Evolutionary conservation across 257 asterid genomes (phyloP).

Genomic region (Gynochthodes officinalis): DNA sequence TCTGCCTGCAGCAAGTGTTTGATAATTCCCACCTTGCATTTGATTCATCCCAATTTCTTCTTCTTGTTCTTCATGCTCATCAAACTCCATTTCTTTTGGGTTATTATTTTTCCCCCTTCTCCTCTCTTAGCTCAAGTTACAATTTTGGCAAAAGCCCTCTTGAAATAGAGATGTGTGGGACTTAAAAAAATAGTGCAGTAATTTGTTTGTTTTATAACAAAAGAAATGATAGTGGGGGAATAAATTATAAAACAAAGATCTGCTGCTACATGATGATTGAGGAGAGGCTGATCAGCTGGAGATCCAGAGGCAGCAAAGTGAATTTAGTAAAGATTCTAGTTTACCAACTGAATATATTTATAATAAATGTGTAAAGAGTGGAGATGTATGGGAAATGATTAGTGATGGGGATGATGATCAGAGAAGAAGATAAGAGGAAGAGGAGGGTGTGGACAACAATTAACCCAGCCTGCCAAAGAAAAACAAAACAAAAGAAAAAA

Average conservation of each 20-base stretch:
- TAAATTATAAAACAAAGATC: constrained; percentile 10
- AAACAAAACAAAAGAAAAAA: not conserved
- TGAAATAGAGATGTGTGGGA: not conserved
- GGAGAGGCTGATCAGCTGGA: constrained; percentile 10
- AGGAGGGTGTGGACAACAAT: constrained; percentile 50
- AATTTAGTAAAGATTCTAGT: not conserved
- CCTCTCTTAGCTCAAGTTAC: not conserved
- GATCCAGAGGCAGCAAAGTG: constrained; percentile 15
- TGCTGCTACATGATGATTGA: constrained; percentile 21
- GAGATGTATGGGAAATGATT: constrained; percentile 12
- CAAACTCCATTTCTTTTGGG: constrained; percentile 32
- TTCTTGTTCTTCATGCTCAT: constrained; percentile 37
- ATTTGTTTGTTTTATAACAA: not conserved
- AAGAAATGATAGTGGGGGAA: not conserved
- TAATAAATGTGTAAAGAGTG: not conserved
- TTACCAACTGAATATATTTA: constrained; percentile 4
- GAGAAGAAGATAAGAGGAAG: constrained; percentile 41
- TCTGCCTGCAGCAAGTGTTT: constrained; percentile 2
- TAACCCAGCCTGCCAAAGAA: constrained; percentile 24
- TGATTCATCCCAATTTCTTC: constrained; percentile 23
- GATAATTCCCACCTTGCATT: constrained; percentile 13
- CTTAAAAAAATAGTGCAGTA: not conserved
- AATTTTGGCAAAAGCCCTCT: not conserved
- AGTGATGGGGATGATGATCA: constrained; percentile 40
- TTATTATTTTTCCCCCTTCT: not conserved